phyloP scores from a whole-genome alignment of 495 filamentous ascomycete genomes.

The Penicillium antarcticum region DNA sequence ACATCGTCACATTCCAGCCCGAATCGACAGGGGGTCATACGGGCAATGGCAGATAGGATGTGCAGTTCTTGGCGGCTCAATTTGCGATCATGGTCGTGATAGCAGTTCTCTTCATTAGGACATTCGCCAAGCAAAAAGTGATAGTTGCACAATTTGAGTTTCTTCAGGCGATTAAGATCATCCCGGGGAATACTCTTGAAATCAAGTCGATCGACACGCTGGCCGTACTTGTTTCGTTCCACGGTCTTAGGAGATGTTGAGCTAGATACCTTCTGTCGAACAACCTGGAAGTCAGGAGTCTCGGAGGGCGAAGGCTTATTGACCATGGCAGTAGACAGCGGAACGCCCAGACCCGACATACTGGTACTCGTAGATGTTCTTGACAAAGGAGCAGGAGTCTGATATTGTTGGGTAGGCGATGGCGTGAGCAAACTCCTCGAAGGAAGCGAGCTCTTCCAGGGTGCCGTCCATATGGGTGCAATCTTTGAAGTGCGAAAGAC shows the following conservation, averaged over 20 bases:
- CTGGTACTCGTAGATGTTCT: slow-evolving; percentile 43
- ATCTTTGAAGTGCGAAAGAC: slow-evolving; percentile 67
- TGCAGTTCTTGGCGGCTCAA: slow-evolving; percentile 63
- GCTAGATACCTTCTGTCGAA: slow-evolving; percentile 51
- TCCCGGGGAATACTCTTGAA: slow-evolving; percentile 53
- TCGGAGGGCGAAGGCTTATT: slow-evolving; percentile 16
- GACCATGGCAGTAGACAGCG: slow-evolving; percentile 29
- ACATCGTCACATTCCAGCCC: slow-evolving; percentile 70
- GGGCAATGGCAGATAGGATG: slow-evolving; percentile 65
- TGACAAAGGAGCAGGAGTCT: slow-evolving; percentile 28
- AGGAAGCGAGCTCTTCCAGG: slow-evolving; percentile 36
- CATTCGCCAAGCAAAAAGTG: slow-evolving; percentile 77
- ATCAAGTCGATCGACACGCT: slow-evolving; percentile 62
- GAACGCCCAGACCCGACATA: slow-evolving; percentile 31
- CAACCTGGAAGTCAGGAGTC: slow-evolving; percentile 35
- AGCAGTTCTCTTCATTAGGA: slow-evolving; percentile 62
- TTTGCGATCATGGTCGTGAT: slow-evolving; percentile 72
- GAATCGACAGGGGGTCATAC: slow-evolving; percentile 74
- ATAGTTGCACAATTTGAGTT: slow-evolving; percentile 81
- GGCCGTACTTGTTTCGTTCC: slow-evolving; percentile 70
- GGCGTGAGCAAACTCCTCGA: slow-evolving; percentile 34
- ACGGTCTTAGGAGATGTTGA: slow-evolving; percentile 50
- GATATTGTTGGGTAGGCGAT: slow-evolving; percentile 41
- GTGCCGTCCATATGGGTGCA: slow-evolving; percentile 40
- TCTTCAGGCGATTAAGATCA: slow-evolving; percentile 58